Base-by-base conservation (phyloP, 106 monocot species). In the Narthecium ossifragum region DNA sequence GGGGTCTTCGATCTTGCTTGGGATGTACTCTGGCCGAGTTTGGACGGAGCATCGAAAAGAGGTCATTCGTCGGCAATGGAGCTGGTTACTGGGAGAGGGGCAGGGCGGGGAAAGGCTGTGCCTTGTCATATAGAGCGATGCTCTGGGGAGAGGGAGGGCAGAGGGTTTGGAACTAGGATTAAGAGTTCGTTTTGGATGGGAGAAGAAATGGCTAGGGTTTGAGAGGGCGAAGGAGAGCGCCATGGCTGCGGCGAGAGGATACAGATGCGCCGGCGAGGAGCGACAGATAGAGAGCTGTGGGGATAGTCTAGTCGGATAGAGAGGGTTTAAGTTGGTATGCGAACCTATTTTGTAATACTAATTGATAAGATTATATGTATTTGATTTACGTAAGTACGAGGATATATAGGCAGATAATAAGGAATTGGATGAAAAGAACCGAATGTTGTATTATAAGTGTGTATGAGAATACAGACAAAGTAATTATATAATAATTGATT, bases 1-100 rank as follows among this genome's bases (percentile, higher is more conserved):
- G 36, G 84, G 87, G 68, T 98, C 96, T 47, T 62, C 23, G 63
- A 96, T 86, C 65, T 20, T 68, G 71, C 73, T 75, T 28, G 94
- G 94, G 45, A 69, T 45, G 78, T 96, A 96, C 18, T 75, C 60
- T 0, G 94, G 89, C 22, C 89, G 85, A 20, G 64, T 31, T 8
- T 4, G 20, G 37, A 70, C 51, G 28, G 82, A 74, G 67, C 76
- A 71, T 38, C 51, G 46, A 14, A 26, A 25, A 6, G 49, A 28
- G 18, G 22, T n/a, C n/a, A n/a, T 21, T 5, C 51, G 51, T 6
- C 51, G 21, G 21, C 4, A 48, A 21, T 48, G 31, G 34, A 20
- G 39, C 58, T 62, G 15, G 48, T 36, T 13, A 25, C 22, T 26
- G 63, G 37, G 45, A 14, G 12, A 28, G 60, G 14, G 62, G 60